Evolutionary conservation across 1,284 basidiomycete genomes (phyloP).

Genomic region (Apiotrichum sp.): DNA sequence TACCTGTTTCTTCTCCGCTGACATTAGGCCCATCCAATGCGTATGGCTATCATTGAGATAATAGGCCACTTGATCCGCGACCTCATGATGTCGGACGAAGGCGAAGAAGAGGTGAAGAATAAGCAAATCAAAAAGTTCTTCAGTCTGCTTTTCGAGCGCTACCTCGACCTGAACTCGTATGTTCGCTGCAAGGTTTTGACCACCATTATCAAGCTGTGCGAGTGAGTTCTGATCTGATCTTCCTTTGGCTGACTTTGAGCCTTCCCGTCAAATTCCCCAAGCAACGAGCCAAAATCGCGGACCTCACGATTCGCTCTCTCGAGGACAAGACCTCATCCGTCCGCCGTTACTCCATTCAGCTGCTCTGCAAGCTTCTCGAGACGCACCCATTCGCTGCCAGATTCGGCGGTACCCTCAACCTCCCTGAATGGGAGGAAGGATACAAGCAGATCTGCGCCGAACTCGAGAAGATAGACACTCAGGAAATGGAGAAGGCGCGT

Average conservation of each 20-base stretch:
- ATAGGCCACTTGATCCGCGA: conserved; percentile 75
- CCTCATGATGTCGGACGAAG: conserved; percentile 58
- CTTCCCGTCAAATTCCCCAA: conserved; percentile 79
- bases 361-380: conserved; percentile 69
- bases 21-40: conserved; percentile 82
- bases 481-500: conserved; percentile 47
- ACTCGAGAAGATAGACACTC: conserved; percentile 58
- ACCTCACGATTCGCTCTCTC: conserved; percentile 68
- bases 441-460: conserved; percentile 56
- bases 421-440: conserved; percentile 66
- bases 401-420: conserved; percentile 75
- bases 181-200: conserved; percentile 82
- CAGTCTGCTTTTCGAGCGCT: conserved; percentile 75
- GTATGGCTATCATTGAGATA: conserved; percentile 83
- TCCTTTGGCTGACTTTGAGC: conserved; percentile 42
- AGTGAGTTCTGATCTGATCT: conserved; percentile 45
- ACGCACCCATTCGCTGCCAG: conserved; percentile 86
- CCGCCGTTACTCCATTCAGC: conserved; percentile 71
- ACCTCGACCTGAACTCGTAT: conserved; percentile 82
- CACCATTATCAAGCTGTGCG: conserved; percentile 64
- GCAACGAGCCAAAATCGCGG: conserved; percentile 70
- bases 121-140: conserved; percentile 81
- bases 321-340: conserved; percentile 88
- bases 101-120: conserved; percentile 58
- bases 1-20: background rate